Evolutionary conservation across 2,329 filamentous ascomycete genomes (phyloP), one percentile per base, ranked within the genome.

Genomic region (Verticillium albo-atrum): DNA sequence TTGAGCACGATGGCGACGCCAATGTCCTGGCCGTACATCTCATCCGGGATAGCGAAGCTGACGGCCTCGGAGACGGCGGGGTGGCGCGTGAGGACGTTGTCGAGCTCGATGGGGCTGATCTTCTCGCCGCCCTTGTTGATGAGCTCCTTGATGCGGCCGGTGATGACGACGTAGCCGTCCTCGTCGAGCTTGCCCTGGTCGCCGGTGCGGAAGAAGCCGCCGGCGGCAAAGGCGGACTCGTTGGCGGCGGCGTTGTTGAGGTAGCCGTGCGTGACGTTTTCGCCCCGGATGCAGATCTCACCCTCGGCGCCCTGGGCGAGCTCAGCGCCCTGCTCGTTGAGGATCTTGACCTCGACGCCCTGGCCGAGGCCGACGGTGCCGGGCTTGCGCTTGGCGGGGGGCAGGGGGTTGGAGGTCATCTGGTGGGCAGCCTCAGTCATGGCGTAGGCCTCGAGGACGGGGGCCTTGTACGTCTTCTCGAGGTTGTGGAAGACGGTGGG

Each of bases 41-140:
- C 89, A 66, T 94, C 91, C 1, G 89, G 88, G 12, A 95, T 85
- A 5, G 90, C 90, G 70, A 96, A 96, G 74, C 88, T 90, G 42
- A 95, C 91, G 4, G 89, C 91, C 74, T 96, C 91, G 2, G 83
- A 81, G 2, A 95, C 83, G 35, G 86, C 83, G 10, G 89, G 85
- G 70, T 94, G 85, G 60, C 89, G 82, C n/a, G 88, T 82, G 28
- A 96, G 78, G 14, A 90, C 85, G 66, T 96, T 96, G 78, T 96
- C 91, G 34, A 96, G 80, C 76, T 96, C 91, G 58, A 95, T 93
- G 1, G 92, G 91, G 65, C 87, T 90, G 71, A 96, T 95, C 79
- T 95, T 95, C 78, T 96, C 91, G 61, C 91, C 91, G 58, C 89
- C 91, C 75, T 94, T 93, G 76, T 92, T 92, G 79, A 96, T 96